Evolutionary conservation across 164 flowering plant species (phyloP), one percentile per base, ranked within the genome.

Genomic region (Vitis riparia): DNA sequence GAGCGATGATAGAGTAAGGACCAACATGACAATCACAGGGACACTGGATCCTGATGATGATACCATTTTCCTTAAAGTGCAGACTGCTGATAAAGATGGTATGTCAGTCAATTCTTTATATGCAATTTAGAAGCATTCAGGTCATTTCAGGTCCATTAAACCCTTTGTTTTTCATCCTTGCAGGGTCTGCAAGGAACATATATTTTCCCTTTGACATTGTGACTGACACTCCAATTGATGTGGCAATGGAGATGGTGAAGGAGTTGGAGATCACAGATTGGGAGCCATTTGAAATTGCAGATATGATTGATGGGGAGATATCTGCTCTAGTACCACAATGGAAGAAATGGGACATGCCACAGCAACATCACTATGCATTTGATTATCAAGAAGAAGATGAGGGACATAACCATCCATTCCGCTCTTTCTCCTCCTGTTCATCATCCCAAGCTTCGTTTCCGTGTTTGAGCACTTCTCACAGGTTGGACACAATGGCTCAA

Each of bases 181-280:
- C 81, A 87, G 91, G 88, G 72, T 56, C 78, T 52, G 57, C 57
- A 1, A 79, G 89, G 72, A 85, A 87, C 76, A 75, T 87, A 58
- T 85, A 63, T 74, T 87, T 87, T 37, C 91, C 91, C 6, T 87
- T 85, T 59, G 89, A 87, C 69, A 85, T 80, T 44, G 30, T 78
- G n/a, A 73, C 52, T 50, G 91, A 85, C 63, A 87, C 89, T 9
- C 77, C 89, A 29, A 12, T 76, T 32, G 80, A 77, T 58, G 91
- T 87, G 13, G 89, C 91, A 37, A 79, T 63, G 53, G 91, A 87
- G 68, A 87, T 87, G 91, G 88, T 87, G 65, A 84, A 84, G 74
- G 91, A 87, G 62, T 74, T 87, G 23, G 91, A 85, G 68, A 85
- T 87, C 55, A 65, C 59, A 15, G 86, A 87, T 59, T 82, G 88